Evolutionary conservation across 23 red algal genomes (phyloP).

Genomic region (Agarophyton chilense): DNA sequence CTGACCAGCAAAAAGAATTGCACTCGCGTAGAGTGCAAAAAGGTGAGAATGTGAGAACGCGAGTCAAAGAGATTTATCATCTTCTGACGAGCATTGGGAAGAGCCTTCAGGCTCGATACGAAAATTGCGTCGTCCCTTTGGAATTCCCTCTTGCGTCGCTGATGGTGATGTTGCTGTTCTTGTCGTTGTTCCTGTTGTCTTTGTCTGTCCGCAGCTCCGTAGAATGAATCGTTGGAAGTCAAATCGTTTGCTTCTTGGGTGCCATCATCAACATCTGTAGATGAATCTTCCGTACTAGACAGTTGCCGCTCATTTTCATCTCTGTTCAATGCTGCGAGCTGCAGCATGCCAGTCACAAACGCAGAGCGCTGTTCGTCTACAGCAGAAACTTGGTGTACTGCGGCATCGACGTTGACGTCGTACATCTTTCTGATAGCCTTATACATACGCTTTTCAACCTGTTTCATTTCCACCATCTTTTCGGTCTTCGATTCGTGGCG

Average conservation of each 20-base stretch:
- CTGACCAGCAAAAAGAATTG: conserved; percentile 48
- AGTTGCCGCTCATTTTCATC: neutral
- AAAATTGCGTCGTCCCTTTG: conserved; percentile 7
- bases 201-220: neutral
- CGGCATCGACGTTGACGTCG: conserved; percentile 14
- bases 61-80: conserved; percentile 28
- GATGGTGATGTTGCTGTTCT: too few species aligned
- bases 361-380: conserved; percentile 7
- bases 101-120: conserved; percentile 14
- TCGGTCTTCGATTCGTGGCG: neutral
- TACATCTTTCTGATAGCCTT: conserved; percentile 6
- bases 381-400: conserved; percentile 10
- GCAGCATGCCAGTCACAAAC: conserved; percentile 16
- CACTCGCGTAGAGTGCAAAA: conserved; percentile 47
- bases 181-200: too few species aligned
- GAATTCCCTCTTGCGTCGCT: neutral
- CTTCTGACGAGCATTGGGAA: conserved; percentile 7
- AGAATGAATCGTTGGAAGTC: neutral
- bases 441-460: conserved; percentile 33
- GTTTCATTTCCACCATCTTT: neutral
- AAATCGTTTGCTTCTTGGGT: neutral
- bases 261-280: neutral
- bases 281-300: neutral
- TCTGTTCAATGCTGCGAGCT: neutral
- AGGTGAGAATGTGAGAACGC: conserved; percentile 46